Conservation (phyloP, 1,284 basidiomycete genomes). For the Sanghuangporus baumii region DNA sequence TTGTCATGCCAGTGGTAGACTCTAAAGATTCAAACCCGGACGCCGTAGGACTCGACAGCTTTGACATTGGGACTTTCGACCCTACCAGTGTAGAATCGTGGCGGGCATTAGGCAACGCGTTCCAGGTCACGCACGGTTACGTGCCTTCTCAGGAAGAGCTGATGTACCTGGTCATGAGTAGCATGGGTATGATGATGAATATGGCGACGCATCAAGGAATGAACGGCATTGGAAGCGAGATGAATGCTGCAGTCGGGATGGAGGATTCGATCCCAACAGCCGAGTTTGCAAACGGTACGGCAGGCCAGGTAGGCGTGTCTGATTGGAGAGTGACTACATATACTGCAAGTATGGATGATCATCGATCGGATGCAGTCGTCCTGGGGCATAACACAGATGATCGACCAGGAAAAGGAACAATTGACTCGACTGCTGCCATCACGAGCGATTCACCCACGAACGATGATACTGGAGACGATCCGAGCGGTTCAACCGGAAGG, state of each 20-base stretch:
- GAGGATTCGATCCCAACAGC: slow-evolving; percentile 2
- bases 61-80: slow-evolving; percentile 66
- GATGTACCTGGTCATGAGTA: slow-evolving; percentile 59
- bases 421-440: background rate
- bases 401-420: slow-evolving; percentile 23
- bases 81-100: slow-evolving; percentile 63
- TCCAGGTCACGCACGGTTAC: slow-evolving; percentile 59
- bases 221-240: background rate
- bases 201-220: slow-evolving; percentile 13
- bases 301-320: slow-evolving; percentile 4
- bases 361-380: slow-evolving; percentile 47
- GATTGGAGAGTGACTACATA: slow-evolving; percentile 20
- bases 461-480: background rate
- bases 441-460: background rate
- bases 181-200: slow-evolving; percentile 25
- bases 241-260: background rate
- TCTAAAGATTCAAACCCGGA: background rate
- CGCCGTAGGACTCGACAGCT: slow-evolving; percentile 48
- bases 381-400: slow-evolving; percentile 34
- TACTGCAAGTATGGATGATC: slow-evolving; percentile 22
- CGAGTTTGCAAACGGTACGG: background rate
- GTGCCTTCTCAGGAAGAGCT: slow-evolving; percentile 65
- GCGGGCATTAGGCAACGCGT: slow-evolving; percentile 70
- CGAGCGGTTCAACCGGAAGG: slow-evolving; percentile 36
- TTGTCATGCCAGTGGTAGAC: background rate